A percentile compares a stretch with the other conserved stretches of the same genome.
Evolutionary conservation across 2,329 filamentous ascomycete genomes (phyloP).

Genomic region (Zelopaecilomyces penicillatus): DNA sequence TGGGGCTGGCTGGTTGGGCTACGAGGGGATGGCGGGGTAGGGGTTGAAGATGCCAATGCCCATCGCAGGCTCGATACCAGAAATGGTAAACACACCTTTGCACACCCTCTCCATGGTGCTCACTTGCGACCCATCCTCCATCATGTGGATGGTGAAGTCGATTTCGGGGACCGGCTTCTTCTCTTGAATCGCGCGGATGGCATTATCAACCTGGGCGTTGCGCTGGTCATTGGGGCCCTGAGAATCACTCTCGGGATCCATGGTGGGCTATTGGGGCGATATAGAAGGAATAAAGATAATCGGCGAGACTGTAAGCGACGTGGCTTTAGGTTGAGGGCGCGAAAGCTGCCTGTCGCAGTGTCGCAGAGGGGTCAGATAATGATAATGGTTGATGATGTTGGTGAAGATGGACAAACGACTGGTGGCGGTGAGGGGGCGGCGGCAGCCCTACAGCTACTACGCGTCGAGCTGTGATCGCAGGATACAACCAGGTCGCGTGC

Average conservation of each 20-base stretch:
- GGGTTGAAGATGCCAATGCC: neutral
- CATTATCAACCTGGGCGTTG: conserved; percentile 70
- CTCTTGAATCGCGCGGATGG: conserved; percentile 81
- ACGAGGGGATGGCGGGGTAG: conserved; percentile 8
- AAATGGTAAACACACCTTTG: conserved; percentile 63
- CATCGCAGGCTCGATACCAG: neutral
- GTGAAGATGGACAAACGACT: conserved; percentile 1
- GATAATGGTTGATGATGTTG: neutral
- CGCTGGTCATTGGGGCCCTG: conserved; percentile 32
- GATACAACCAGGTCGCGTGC: too few relatives aligned
- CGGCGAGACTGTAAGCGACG: neutral
- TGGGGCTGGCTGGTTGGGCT: neutral
- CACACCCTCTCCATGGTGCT: conserved; percentile 93
- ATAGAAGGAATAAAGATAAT: conserved; percentile 1
- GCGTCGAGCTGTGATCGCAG: neutral
- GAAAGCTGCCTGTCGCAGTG: neutral
- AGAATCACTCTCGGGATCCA: conserved; percentile 40
- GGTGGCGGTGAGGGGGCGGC: conserved; percentile 7
- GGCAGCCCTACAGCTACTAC: conserved; percentile 8
- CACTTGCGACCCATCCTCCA: conserved; percentile 95
- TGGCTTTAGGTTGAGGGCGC: neutral
- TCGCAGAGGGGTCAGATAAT: neutral
- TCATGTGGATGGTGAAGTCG: conserved; percentile 95
- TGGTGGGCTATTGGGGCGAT: conserved; percentile 25
- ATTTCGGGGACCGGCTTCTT: conserved; percentile 97